Conservation (phyloP, 2,329 filamentous ascomycete genomes). For the Pseudomassariella vexata region DNA sequence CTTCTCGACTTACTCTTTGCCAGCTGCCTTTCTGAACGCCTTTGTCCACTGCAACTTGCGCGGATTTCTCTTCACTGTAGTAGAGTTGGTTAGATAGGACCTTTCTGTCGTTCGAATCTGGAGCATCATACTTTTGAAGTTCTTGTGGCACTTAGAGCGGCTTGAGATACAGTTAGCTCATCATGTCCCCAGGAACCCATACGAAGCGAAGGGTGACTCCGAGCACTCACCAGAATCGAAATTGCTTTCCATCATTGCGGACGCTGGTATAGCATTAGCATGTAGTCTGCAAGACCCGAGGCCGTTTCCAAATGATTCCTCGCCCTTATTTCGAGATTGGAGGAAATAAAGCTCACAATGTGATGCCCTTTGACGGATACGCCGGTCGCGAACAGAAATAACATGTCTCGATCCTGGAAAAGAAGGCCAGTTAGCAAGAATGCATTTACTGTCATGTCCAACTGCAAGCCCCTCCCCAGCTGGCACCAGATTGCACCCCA, state of each 20-base stretch:
- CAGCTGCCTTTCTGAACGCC: conserved; percentile 76
- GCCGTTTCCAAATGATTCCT: too few relatives aligned
- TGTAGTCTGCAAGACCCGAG: too few relatives aligned
- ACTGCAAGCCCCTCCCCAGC: too few relatives aligned
- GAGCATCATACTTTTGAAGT: conserved; percentile 13
- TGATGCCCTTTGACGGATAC: conserved; percentile 60
- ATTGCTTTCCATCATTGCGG: conserved; percentile 26
- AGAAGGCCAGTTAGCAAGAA: too few relatives aligned
- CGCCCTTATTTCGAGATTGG: too few relatives aligned
- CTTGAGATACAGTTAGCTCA: too few relatives aligned
- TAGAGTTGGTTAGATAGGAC: too few relatives aligned
- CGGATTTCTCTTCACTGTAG: conserved; percentile 98
- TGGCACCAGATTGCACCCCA: too few relatives aligned
- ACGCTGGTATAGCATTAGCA: conserved; percentile 8
- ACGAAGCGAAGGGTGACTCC: too few relatives aligned
- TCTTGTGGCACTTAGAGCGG: conserved; percentile 33
- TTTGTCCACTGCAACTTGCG: conserved; percentile 98
- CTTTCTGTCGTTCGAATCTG: not conserved
- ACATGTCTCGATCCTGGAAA: conserved; percentile 60
- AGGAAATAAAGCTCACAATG: conserved; percentile 32
- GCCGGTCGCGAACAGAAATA: conserved; percentile 65
- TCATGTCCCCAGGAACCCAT: too few relatives aligned
- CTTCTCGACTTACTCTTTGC: conserved; percentile 69
- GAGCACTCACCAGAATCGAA: conserved; percentile 61
- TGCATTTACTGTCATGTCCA: too few relatives aligned